These are phyloP conservation scores for Glycine latifolia DNA, from an alignment of 306 rosid species.

Conservation along the genomic window DNA sequence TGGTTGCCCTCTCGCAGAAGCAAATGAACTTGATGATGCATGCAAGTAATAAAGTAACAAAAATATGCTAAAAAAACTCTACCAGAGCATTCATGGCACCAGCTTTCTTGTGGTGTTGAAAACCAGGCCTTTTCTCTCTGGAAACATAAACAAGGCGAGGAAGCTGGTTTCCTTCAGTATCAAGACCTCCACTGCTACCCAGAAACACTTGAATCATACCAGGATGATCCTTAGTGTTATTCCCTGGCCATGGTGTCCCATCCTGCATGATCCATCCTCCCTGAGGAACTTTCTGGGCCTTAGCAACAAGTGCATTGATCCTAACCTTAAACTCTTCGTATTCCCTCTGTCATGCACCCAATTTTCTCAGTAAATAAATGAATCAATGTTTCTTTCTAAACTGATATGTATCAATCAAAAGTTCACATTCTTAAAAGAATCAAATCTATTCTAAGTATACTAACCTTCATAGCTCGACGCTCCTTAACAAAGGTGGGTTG, in stretches of 20 bases:
- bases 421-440: not conserved
- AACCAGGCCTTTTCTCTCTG: slow-evolving; percentile 90
- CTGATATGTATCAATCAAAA: not conserved
- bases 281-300: slow-evolving; percentile 77
- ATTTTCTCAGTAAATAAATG: not conserved
- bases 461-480: slow-evolving; percentile 90
- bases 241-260: slow-evolving; percentile 97
- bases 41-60: not conserved
- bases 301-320: slow-evolving; percentile 83
- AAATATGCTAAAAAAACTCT: slow-evolving; percentile 35
- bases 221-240: slow-evolving; percentile 90
- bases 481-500: slow-evolving; percentile 93
- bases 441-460: not conserved
- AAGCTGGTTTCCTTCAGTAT: slow-evolving; percentile 84
- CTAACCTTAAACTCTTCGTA: slow-evolving; percentile 92
- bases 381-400: not conserved
- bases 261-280: slow-evolving; percentile 98
- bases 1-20: no score
- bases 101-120: slow-evolving; percentile 89
- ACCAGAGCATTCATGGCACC: slow-evolving; percentile 96
- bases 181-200: slow-evolving; percentile 85
- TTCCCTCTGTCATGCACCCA: slow-evolving; percentile 68
- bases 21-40: no score
- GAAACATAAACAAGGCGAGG: slow-evolving; percentile 93
- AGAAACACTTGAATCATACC: slow-evolving; percentile 96